phyloP scores from a whole-genome alignment of 2,329 filamentous ascomycete species.

The Fusarium sp. region DNA sequence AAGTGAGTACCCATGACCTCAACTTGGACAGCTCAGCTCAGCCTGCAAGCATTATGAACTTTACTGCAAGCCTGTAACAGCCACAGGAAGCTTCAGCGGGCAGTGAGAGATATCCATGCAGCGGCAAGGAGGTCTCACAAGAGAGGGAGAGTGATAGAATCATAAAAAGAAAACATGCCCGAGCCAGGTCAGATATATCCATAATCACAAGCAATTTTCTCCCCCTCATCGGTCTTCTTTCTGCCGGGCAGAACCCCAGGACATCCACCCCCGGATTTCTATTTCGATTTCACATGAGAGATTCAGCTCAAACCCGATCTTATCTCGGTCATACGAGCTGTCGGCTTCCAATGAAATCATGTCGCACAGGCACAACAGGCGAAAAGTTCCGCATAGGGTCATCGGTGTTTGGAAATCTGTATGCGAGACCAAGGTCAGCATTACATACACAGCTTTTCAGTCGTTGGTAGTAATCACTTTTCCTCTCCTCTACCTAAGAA shows the following conservation, averaged over 20 bases:
- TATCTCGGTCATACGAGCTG: conserved; percentile 27
- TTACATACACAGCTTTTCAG: not conserved
- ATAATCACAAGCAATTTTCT: conserved; percentile 25
- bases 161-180: not conserved
- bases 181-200: not conserved
- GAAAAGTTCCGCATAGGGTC: not conserved
- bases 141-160: not conserved
- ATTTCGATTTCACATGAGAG: conserved; percentile 39
- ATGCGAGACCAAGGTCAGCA: conserved; percentile 2
- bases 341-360: conserved; percentile 12
- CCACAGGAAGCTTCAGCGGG: not conserved
- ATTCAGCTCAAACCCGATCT: conserved; percentile 16
- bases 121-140: not conserved
- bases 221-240: conserved; percentile 14
- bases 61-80: not conserved
- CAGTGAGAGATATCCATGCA: not conserved
- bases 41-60: conserved; percentile 5
- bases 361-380: conserved; percentile 6
- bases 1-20: not conserved
- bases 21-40: not conserved
- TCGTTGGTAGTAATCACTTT: not conserved
- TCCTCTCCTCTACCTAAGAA: not conserved
- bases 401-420: not conserved
- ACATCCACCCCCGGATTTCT: conserved; percentile 36
- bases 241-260: conserved; percentile 22